Evolutionary conservation across 352 stramenopile species (phyloP), one percentile per base, ranked within the genome.

Genomic region (Hyaloperonospora brassicae): DNA sequence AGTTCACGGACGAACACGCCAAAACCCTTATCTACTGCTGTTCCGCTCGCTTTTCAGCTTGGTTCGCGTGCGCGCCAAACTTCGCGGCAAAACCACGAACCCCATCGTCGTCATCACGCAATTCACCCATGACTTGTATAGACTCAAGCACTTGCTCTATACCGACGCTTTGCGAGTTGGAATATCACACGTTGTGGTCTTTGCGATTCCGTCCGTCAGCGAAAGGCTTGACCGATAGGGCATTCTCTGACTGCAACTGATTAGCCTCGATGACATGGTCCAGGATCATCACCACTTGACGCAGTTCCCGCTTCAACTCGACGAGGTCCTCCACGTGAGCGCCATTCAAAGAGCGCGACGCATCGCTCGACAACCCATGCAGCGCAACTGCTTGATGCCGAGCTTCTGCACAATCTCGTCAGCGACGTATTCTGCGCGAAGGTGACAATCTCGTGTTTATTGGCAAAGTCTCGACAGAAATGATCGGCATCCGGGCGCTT

Each of bases 361-460:
- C 72, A 31, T 94, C 84, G 41, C 84, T 78, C 8, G 69, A 87
- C 14, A 94, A 66, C 7, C 87, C 44, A 59, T 94, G 84, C 17
- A 94, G 66, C 12, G 77, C 81, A 23, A 87, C 64, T 86, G 77
- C 70, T 93, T 90, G 7, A 72, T 78, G 50, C 92, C 82, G 36
- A 93, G 66, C 60, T 89, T 89, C 52, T 61, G 53, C 43, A 92
- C 71, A 40, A 92, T 78, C 50, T 92, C 81, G 49, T 93, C 84
- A 1, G 79, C 81, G 44, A 85, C 74, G 73, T 83, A 64, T 93
- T 89, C 55, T 87, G 79, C 9, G 84, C 91, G 57, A 92, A 93
- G 43, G 92, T 83, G 0, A 93, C 84, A 49, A 92, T 92, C 55
- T 93, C 84, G 40, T 92, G 92, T n/a, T 57, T 91, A 90, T 66